Conservation (phyloP, 129 eudicot species). For the Flaveria robusta region DNA sequence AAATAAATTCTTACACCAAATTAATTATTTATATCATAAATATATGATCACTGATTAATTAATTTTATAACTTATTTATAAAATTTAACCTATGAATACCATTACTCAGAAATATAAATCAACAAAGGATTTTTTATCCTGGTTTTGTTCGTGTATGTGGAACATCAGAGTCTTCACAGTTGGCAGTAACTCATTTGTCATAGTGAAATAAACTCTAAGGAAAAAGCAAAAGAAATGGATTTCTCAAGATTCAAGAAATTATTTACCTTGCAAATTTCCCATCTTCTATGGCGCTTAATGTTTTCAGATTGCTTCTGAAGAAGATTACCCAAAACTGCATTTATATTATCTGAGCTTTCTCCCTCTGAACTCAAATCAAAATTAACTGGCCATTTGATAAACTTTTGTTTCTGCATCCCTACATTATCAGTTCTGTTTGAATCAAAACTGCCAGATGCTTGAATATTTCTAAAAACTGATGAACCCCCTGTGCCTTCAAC, state of each 20-base stretch:
- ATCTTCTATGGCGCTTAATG: constrained; percentile 89
- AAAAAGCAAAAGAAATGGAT: constrained; percentile 2
- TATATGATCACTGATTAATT: neutral
- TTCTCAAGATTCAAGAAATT: neutral
- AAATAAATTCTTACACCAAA: neutral
- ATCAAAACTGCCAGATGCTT: constrained; percentile 59
- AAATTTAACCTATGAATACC: neutral
- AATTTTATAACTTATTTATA: neutral
- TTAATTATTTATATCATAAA: neutral
- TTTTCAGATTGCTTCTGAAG: constrained; percentile 57
- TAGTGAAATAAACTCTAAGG: neutral
- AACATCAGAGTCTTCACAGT: neutral
- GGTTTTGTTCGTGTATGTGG: neutral
- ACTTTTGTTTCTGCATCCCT: constrained; percentile 55
- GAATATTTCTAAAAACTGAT: constrained; percentile 61
- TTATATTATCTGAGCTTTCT: constrained; percentile 39
- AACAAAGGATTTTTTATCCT: neutral
- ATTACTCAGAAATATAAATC: neutral
- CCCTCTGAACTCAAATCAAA: constrained; percentile 47
- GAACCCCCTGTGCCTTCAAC: constrained; percentile 99
- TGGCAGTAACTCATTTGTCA: constrained; percentile 10
- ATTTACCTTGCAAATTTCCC: constrained; percentile 80
- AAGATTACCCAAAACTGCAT: constrained; percentile 43
- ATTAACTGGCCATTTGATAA: constrained; percentile 56
- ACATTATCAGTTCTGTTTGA: constrained; percentile 55